Evolutionary conservation across 768 basidiomycete genomes (phyloP).

Genomic region (Panus rudis): DNA sequence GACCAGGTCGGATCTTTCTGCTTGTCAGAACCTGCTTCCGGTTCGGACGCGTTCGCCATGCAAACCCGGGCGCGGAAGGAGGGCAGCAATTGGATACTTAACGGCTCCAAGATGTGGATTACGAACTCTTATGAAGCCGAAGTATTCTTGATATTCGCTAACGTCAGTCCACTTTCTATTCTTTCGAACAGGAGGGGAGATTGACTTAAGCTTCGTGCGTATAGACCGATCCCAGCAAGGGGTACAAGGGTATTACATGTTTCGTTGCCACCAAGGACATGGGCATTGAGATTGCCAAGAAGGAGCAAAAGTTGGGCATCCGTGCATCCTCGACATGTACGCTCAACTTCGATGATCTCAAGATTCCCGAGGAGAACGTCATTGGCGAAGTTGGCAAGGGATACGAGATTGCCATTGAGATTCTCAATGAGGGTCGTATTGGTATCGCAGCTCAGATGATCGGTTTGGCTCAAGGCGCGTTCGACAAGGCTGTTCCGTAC

Average conservation of each 20-base stretch:
- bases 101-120: constrained; percentile 99
- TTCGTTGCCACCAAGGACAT: constrained; percentile 95
- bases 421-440: constrained; percentile 93
- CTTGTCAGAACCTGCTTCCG: constrained; percentile 85
- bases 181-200: neutral
- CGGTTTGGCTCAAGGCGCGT: constrained; percentile 95
- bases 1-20: constrained; percentile 77
- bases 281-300: constrained; percentile 96
- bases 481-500: constrained; percentile 92
- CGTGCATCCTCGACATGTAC: constrained; percentile 93
- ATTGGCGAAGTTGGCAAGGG: constrained; percentile 90
- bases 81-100: constrained; percentile 79
- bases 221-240: constrained; percentile 79
- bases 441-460: constrained; percentile 99
- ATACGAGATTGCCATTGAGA: constrained; percentile 96
- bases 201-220: neutral
- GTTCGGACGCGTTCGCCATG: constrained; percentile 93
- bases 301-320: constrained; percentile 98
- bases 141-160: constrained; percentile 92
- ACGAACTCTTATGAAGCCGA: constrained; percentile 93
- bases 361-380: constrained; percentile 78
- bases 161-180: constrained; percentile 39
- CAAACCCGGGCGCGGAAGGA: constrained; percentile 89
- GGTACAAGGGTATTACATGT: constrained; percentile 99
- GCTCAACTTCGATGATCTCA: constrained; percentile 90